Evolutionary conservation across 1,284 basidiomycete genomes (phyloP), one percentile per base, ranked within the genome.

Genomic region (Xerocomus amazonicus): DNA sequence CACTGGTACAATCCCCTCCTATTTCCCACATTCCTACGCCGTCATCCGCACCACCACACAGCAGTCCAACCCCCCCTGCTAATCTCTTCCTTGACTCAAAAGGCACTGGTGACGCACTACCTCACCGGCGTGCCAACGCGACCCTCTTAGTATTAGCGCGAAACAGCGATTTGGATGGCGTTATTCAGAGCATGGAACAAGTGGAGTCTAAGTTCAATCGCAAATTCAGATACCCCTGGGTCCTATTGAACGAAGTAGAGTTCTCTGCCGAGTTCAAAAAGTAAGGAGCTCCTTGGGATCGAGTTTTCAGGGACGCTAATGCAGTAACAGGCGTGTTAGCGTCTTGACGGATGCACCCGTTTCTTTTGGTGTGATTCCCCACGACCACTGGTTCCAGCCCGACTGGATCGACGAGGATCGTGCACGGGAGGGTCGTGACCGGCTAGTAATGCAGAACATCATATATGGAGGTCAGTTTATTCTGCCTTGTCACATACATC

Each of bases 371-470:
- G 67, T 80, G 16, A 86, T 95, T 28, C 81, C 84, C 4, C 63
- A 63, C 17, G 80, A 87, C 14, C 79, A 90, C 54, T 94, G 92
- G 92, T 71, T 75, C 52, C 88, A 92, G 65, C 90, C 91, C 0
- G 78, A 83, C 23, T 92, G 86, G 85, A 84, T 90, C 52, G 85
- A 90, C 53, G 84, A 90, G 61, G 72, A 79, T 6, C 76, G 74
- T 43, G 90, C 91, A 2, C 73, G 68, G n/a, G 74, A 73, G 40
- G 76, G 79, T 17, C 75, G 91, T 47, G 73, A 78, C 43, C 74
- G 75, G 54, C 80, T 90, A 73, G 74, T 76, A 51, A 66, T 69
- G 54, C 74, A 87, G 61, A 74, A 81, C 43, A 80, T 91, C 57
- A 83, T 89, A 45, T 88, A 90, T 59, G 88, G 80, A 5, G 80